phyloP scores from a whole-genome alignment of 1,284 basidiomycete species.

The Microbotryum saponariae region DNA sequence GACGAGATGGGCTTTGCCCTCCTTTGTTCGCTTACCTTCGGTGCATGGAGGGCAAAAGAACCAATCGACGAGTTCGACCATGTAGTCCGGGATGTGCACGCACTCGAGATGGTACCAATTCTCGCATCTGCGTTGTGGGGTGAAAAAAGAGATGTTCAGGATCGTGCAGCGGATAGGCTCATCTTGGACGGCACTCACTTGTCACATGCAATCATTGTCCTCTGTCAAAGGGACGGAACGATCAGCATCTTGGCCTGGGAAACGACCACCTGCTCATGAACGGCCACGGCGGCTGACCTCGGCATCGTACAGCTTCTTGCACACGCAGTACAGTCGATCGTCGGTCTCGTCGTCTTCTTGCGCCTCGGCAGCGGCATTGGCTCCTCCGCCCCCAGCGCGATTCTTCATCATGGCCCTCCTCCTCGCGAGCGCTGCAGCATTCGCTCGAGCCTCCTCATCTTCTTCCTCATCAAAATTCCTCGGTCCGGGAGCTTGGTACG shows the following conservation, averaged over 20 bases:
- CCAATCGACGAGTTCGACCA: constrained; percentile 73
- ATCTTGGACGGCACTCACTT: constrained; percentile 47
- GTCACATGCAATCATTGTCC: constrained; percentile 83
- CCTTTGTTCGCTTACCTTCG: no score
- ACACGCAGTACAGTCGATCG: constrained; percentile 72
- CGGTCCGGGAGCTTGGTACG: constrained; percentile 12
- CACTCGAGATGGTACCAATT: constrained; percentile 82
- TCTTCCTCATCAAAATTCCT: constrained; percentile 17
- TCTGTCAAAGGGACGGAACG: constrained; percentile 38
- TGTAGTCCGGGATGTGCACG: constrained; percentile 63
- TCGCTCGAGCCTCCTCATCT: constrained; percentile 9
- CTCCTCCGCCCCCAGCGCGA: constrained; percentile 3
- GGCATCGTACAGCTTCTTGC: constrained; percentile 70
- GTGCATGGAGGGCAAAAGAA: constrained; percentile 69
- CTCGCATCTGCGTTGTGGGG: constrained; percentile 55
- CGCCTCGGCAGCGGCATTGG: constrained; percentile 44
- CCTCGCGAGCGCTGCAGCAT: neutral
- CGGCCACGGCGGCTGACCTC: constrained; percentile 12
- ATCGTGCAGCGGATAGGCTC: neutral
- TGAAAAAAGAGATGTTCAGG: constrained; percentile 41
- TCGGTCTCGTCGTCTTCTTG: constrained; percentile 56
- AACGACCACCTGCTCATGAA: neutral
- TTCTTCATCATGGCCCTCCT: constrained; percentile 1
- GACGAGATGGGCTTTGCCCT: neutral
- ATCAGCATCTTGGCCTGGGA: neutral